Base-by-base conservation (phyloP, 495 filamentous ascomycete genomes). In the Trichocladium uniseriatum region DNA sequence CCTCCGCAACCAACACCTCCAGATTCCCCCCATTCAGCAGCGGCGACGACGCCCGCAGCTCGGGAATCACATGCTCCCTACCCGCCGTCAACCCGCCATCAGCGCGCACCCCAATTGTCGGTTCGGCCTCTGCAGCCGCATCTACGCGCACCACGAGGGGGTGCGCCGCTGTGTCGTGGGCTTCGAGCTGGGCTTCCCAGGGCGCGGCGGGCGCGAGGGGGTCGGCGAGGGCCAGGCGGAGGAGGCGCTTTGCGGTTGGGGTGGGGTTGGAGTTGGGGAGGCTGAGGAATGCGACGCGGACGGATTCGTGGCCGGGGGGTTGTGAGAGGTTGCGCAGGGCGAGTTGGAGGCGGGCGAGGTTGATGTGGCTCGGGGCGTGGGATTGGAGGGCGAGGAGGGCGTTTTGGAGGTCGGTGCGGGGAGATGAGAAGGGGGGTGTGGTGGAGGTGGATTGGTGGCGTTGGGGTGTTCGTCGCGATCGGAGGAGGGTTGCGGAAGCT, bases 251-350 rank as follows among this genome's bases (percentile, higher is more conserved):
- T 2, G 74, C 74, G 11, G 60, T 72, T 20, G 55, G 3, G 22
- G 40, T 18, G 32, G 29, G 24, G 24, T 27, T 24, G 19, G 18
- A 13, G 49, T n/a, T 45, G 7, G 65, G 57, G 6, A 73, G 52
- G n/a, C 60, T 67, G n/a, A 81, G 53, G 19, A 79, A 56, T 1
- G 74, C 89, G 61, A 97, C 73, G 31, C 91, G 71, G 55, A 88
- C 78, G n/a, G 85, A 75, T 57, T 79, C 76, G 42, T 71, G 42
- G 5, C 76, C 76, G 1, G 73, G 58, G 14, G 76, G 69, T 52
- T 85, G 78, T 55, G 85, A 79, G 53, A 95, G 69, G 6, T 87
- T 87, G 42, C 82, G 75, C 60, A 89, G 64, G 15, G 89, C 91
- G 55, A 97, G 75, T 58, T 87, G 82, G 44, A 96, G 61, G 55